Percentiles rank a stretch among this genome's conserved stretches.
phyloP scores from a whole-genome alignment of 805 yeast genomes.

The Candida cerambycidarum region DNA sequence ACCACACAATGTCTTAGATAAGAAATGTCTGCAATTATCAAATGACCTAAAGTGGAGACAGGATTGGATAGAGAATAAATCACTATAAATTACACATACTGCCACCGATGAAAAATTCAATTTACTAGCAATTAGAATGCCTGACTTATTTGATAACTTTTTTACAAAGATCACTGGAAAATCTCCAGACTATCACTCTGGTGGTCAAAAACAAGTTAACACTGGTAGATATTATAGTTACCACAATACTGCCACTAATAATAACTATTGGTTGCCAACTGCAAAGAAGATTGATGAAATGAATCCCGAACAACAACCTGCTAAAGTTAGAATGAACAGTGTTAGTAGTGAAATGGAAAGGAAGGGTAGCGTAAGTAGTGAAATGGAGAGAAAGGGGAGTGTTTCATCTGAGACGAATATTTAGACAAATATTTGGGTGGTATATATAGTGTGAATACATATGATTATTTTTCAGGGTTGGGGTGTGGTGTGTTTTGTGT shows the following conservation, averaged over 20 bases:
- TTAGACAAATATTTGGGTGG: neutral
- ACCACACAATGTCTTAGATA: neutral
- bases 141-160: conserved; percentile 41
- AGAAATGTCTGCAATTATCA: neutral
- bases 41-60: conserved; percentile 2
- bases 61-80: neutral
- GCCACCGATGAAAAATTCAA: neutral
- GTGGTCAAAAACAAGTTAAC: conserved; percentile 34
- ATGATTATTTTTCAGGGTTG: neutral
- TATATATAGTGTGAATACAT: neutral
- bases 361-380: conserved; percentile 12
- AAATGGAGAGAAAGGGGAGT: conserved; percentile 10
- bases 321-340: conserved; percentile 14
- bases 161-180: conserved; percentile 36
- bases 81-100: neutral
- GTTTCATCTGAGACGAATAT: neutral
- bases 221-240: conserved; percentile 39
- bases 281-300: conserved; percentile 1
- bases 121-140: conserved; percentile 14
- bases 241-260: conserved; percentile 35
- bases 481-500: neutral
- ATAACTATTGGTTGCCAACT: conserved; percentile 39
- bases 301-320: neutral
- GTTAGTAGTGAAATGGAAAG: conserved; percentile 12
- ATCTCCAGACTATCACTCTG: conserved; percentile 26